Evolutionary conservation across 1,139 yeast genomes (phyloP).

Genomic region (Hyphopichia fennica): DNA sequence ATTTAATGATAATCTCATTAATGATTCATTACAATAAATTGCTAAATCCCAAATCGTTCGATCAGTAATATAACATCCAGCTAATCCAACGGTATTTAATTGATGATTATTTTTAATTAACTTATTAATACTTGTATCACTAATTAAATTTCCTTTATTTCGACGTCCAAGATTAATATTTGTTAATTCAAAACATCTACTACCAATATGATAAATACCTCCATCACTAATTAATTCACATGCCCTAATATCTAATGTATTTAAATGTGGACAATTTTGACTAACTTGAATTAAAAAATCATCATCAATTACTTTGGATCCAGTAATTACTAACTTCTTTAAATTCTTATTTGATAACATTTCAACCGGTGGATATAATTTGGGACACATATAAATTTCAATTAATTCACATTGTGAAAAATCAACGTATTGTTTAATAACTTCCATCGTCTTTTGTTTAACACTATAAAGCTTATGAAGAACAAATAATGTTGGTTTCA

Average conservation of each 20-base stretch:
- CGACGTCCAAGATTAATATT: constrained; percentile 81
- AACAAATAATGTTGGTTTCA: constrained; percentile 33
- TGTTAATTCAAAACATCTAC: constrained; percentile 54
- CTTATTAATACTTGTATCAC: constrained; percentile 66
- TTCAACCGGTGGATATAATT: constrained; percentile 55
- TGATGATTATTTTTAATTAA: constrained; percentile 54
- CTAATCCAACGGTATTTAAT: constrained; percentile 76
- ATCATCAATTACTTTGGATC: constrained; percentile 68
- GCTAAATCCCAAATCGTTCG: constrained; percentile 81
- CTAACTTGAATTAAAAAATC: constrained; percentile 53
- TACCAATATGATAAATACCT: constrained; percentile 67
- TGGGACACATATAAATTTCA: constrained; percentile 84
- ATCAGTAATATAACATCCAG: constrained; percentile 84
- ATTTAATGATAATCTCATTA: constrained; percentile 76
- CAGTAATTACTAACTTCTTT: constrained; percentile 68
- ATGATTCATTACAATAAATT: constrained; percentile 47
- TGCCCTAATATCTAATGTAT: constrained; percentile 75
- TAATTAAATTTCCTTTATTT: constrained; percentile 61
- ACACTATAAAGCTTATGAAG: constrained; percentile 37
- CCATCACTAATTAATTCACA: constrained; percentile 78
- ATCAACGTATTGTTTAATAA: constrained; percentile 24
- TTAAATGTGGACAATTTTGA: constrained; percentile 57
- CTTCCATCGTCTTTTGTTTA: constrained; percentile 28
- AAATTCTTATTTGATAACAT: constrained; percentile 42
- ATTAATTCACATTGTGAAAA: constrained; percentile 60